phyloP scores from a whole-genome alignment of 2,329 filamentous ascomycete species.

The Paecilomyces variotii region DNA sequence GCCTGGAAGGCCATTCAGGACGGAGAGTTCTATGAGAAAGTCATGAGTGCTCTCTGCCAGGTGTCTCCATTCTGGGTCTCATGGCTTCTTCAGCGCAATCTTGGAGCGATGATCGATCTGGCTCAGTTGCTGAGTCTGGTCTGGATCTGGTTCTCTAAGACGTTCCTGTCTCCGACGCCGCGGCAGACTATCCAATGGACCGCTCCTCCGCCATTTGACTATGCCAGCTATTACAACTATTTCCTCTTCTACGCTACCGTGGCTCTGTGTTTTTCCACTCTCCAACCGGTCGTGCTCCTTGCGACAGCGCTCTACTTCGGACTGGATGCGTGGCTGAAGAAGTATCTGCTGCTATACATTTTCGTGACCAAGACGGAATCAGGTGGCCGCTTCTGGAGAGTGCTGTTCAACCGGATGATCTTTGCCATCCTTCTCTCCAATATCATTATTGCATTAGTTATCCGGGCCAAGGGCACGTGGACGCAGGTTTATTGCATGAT shows the following conservation, averaged over 20 bases:
- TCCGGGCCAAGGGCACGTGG: slow-evolving; percentile 61
- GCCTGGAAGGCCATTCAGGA: slow-evolving; percentile 62
- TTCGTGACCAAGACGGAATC: slow-evolving; percentile 97
- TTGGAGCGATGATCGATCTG: slow-evolving; percentile 91
- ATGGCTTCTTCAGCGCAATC: slow-evolving; percentile 84
- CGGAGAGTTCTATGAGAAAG: slow-evolving; percentile 52
- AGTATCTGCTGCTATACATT: slow-evolving; percentile 88
- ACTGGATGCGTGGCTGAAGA: slow-evolving; percentile 84
- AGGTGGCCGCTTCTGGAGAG: slow-evolving; percentile 84
- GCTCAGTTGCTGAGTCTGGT: slow-evolving; percentile 76
- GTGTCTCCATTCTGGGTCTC: slow-evolving; percentile 92
- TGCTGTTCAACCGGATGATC: slow-evolving; percentile 85
- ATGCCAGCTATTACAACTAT: slow-evolving; percentile 96
- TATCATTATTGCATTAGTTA: slow-evolving; percentile 65
- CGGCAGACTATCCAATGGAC: slow-evolving; percentile 87
- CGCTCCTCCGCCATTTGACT: slow-evolving; percentile 86
- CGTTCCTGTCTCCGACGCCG: slow-evolving; percentile 79
- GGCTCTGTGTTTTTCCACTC: slow-evolving; percentile 70
- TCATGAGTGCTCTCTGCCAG: slow-evolving; percentile 68
- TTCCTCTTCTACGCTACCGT: slow-evolving; percentile 93
- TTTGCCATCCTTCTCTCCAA: slow-evolving; percentile 75
- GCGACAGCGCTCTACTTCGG: slow-evolving; percentile 84
- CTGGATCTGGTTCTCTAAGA: slow-evolving; percentile 78
- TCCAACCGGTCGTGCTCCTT: slow-evolving; percentile 81
- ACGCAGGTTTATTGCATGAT: slow-evolving; percentile 60